Evolutionary conservation across 192 early-diverging fungal genomes (phyloP), one percentile per base, ranked within the genome.

Genomic region (Linderina pennispora): DNA sequence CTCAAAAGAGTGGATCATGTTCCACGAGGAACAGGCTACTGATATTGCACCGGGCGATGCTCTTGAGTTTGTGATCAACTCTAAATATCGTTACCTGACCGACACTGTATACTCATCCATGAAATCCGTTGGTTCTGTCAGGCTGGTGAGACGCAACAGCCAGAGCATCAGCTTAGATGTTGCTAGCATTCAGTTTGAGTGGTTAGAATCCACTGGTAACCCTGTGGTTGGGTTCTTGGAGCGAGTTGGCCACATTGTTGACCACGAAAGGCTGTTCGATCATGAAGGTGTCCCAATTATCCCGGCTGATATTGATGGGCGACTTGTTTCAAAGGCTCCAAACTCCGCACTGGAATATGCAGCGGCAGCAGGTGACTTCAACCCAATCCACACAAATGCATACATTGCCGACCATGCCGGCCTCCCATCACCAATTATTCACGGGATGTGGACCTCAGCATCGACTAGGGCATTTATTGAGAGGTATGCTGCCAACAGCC

Each of bases 371-470:
- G 81, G 85, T 19, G 94, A 97, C 50, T 76, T 75, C 60, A 97
- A 97, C 54, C 89, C 91, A 25, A 97, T 97, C 47, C 94, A 97
- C 70, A 82, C 84, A 47, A 92, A 93, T 65, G 83, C 83, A 21
- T 94, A 91, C 75, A 82, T 97, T 76, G 85, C 92, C 39, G 85
- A 89, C 49, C 53, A 91, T 11, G 90, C 83, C n/a, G 77, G 80
- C 20, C 75, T 97, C 26, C 94, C 94, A 13, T 88, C 80, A 22
- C 84, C 89, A 18, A 93, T 97, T 52, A 94, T 90, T 4, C 94
- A 97, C 62, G 94, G 94, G 31, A 83, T 93, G 85, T 97, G 90
- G 90, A 97, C 91, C 15, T 79, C 76, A 43, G 88, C 92, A 8
- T 84, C 89, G 2, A 92, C 90, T 19, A 78, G 92, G 36, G 88